These are phyloP conservation scores for Aaosphaeria pasadenensis DNA, from an alignment of 2,329 filamentous ascomycete genomes.

Conservation along the genomic window DNA sequence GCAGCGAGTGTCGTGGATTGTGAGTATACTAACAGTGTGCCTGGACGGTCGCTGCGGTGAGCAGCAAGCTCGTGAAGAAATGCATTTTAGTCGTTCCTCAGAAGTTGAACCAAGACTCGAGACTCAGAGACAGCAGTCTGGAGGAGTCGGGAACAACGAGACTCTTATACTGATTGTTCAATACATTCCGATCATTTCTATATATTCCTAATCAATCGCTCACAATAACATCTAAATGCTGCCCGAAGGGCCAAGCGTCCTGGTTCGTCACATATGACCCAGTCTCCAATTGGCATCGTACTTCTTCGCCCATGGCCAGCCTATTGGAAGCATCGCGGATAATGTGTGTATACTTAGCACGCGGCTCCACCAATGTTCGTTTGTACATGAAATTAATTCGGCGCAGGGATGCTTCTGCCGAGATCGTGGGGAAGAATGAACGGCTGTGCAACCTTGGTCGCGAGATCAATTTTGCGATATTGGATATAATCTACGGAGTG, in stretches of 20 bases:
- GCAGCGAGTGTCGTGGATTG: background rate
- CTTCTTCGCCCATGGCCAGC: background rate
- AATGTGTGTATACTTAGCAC: background rate
- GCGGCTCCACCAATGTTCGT: background rate
- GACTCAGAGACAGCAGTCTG: no score
- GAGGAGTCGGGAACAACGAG: no score
- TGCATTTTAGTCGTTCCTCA: slow-evolving; percentile 10
- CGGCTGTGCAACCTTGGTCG: background rate
- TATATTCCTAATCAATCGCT: no score
- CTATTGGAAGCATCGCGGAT: background rate
- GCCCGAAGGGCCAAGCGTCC: background rate
- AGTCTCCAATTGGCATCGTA: background rate
- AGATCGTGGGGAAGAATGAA: background rate
- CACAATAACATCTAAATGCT: no score
- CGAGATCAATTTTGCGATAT: no score
- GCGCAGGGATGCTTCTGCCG: background rate
- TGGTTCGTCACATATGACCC: background rate
- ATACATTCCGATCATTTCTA: no score
- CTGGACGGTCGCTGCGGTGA: slow-evolving; percentile 15
- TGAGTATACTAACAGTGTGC: slow-evolving; percentile 18
- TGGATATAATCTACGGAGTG: no score
- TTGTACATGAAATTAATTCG: background rate
- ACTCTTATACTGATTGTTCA: no score
- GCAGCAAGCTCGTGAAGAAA: slow-evolving; percentile 12
- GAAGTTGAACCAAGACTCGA: no score